Evolutionary conservation across 768 basidiomycete species (phyloP), one percentile per base, ranked within the genome.

Genomic region (Mycena metata): DNA sequence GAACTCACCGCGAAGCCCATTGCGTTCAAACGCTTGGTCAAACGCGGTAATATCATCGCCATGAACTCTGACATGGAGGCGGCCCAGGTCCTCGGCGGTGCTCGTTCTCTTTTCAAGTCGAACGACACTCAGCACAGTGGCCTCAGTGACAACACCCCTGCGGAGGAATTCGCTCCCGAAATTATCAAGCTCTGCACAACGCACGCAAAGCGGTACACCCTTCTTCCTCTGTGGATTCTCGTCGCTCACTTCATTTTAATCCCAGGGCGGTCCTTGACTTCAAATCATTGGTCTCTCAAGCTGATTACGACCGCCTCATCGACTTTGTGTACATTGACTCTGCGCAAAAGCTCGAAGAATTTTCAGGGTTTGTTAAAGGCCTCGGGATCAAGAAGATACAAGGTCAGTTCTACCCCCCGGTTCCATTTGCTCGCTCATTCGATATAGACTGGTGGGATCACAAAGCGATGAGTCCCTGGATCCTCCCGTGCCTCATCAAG

Each of bases 61-160:
- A 10, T 64, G n/a, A 58, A 54, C 17, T 60, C 60, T 1, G 67
- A 68, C 46, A 68, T 68, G 67, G 61, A 63, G 30, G n/a, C 36
- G 2, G 61, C 67, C 11, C 67, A 69, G 50, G 56, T 69, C 13
- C 23, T 64, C 3, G 67, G 54, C 10, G 67, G 55, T 8, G 62
- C 67, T 3, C 19, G 23, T 3, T 69, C 61, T 0, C 39, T 69
- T n/a, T 30, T 69, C 35, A 62, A 64, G 19, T 36, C 45, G 6
- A 60, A 49, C 41, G 39, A 42, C 17, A 35, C 55, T 23, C 36
- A 21, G 15, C 33, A 51, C 41, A 45, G 43, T 17, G 43, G 15
- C 43, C 7, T 45, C 43, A 15, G 15, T n/a, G 16, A 45, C 43
- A 17, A 45, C 16, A 45, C 43, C 5, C 43, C 43, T 5, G 43